These are phyloP conservation scores for Aphanoascus verrucosus DNA, from an alignment of 2,329 filamentous ascomycete genomes.

Conservation along the genomic window DNA sequence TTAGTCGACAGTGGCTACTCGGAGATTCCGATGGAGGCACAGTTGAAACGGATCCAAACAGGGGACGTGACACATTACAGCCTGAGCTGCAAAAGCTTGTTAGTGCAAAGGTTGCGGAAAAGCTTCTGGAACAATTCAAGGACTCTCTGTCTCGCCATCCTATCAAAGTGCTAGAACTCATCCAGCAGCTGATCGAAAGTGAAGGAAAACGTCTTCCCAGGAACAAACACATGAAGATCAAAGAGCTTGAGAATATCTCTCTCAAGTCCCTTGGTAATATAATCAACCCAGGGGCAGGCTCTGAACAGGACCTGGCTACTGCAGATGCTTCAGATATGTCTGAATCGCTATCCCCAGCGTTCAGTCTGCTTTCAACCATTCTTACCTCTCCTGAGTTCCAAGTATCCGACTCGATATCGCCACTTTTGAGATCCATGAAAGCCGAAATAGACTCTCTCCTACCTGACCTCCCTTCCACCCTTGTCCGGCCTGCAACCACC, in stretches of 20 bases:
- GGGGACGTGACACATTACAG: slow-evolving; percentile 19
- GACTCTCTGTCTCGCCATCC: slow-evolving; percentile 33
- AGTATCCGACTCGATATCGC: slow-evolving; percentile 23
- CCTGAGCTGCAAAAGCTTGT: slow-evolving; percentile 29
- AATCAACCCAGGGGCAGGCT: slow-evolving; percentile 17
- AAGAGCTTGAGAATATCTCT: not conserved
- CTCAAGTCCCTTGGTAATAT: slow-evolving; percentile 31
- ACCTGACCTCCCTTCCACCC: slow-evolving; percentile 23
- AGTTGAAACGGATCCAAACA: not conserved
- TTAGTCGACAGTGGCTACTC: slow-evolving; percentile 34
- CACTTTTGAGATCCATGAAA: slow-evolving; percentile 27
- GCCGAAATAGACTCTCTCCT: slow-evolving; percentile 28
- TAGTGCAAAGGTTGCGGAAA: slow-evolving; percentile 34
- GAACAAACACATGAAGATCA: not conserved
- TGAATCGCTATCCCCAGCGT: slow-evolving; percentile 32
- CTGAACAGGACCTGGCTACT: not conserved
- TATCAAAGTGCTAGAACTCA: slow-evolving; percentile 32
- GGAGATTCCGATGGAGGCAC: slow-evolving; percentile 15
- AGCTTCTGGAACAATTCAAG: slow-evolving; percentile 34
- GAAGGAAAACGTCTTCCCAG: slow-evolving; percentile 19
- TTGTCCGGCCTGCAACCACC: slow-evolving; percentile 32
- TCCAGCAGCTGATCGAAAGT: slow-evolving; percentile 33
- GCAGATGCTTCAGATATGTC: slow-evolving; percentile 20
- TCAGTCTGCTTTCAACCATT: slow-evolving; percentile 36
- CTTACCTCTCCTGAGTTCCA: slow-evolving; percentile 34